Evolutionary conservation across 805 yeast genomes (phyloP), one percentile per base, ranked within the genome.

Genomic region (Kluyveromyces aestuarii): DNA sequence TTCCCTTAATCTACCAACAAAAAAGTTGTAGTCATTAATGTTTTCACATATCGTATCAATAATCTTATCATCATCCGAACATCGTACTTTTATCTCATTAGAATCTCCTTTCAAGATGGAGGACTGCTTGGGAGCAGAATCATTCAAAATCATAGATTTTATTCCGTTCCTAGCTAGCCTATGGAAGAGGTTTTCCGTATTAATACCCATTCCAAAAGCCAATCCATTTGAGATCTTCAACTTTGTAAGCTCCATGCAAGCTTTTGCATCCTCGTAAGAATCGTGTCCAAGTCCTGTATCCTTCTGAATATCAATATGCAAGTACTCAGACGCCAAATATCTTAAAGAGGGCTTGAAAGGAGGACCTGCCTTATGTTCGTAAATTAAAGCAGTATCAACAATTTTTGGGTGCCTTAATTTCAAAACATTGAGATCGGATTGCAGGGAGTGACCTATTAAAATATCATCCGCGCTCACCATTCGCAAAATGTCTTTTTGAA

Each of bases 371-470:
- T 79, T 76, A 61, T 89, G 96, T 47, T 88, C 88, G 66, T 71
- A 85, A 10, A 83, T 69, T 1, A 85, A 55, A 0, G 96, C 73
- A 0, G 98, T 91, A 65, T 91, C 99, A 13, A 91, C 78, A 25
- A 90, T 73, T 14, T 67, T 71, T 1, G 86, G 82, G 62, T 91
- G 98, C 44, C 81, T 73, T 14, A 93, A 56, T 55, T 76, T 75
- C 60, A 93, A 65, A 2, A 81, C 95, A 10, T 74, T 71, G 44
- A 91, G 70, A 64, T 91, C 99, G 19, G 84, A 81, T 52, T 90
- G 91, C 30, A 91, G 69, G 0, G 98, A 91, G 63, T 91, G 99
- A 1, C 99, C 98, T 46, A 91, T 76, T 19, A 91, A 60, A 13
- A 82, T 72, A 61, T 89, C 97, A 16, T 70, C 67, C 7, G 77